Percentiles rank a stretch among this genome's conserved stretches.
Conservation (phyloP, 345 rosid species). For the Melaleuca quinquenervia region DNA sequence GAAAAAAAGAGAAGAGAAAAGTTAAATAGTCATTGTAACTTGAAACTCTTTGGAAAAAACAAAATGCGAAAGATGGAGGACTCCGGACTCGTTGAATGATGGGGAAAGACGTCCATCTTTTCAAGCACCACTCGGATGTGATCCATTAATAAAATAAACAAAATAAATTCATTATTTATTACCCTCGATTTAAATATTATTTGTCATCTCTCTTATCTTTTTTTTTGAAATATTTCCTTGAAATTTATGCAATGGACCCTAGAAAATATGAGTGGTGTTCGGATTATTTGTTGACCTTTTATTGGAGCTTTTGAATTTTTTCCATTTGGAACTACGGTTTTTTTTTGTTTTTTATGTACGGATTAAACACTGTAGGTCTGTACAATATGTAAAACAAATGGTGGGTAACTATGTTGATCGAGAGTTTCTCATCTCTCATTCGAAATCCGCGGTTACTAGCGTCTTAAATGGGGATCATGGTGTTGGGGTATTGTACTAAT, state of each 20-base stretch:
- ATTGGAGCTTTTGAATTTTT: not conserved
- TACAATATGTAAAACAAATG: rapidly evolving
- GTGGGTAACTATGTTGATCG: no score
- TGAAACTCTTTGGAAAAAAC: not conserved
- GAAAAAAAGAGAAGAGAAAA: no score
- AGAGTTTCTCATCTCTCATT: no score
- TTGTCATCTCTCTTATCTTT: not conserved
- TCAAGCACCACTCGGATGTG: not conserved
- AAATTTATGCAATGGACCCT: rapidly evolving
- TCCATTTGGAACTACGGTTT: no score
- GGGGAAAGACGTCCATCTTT: not conserved
- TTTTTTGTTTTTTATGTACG: not conserved
- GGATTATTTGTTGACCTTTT: not conserved
- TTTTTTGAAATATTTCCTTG: not conserved
- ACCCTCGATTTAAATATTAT: not conserved
- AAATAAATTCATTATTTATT: not conserved
- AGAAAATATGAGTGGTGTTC: not conserved
- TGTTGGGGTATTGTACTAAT: no score
- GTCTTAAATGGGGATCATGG: no score
- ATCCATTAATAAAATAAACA: not conserved
- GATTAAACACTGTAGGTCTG: not conserved
- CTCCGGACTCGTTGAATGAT: not conserved
- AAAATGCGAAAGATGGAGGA: not conserved
- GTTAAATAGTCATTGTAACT: constrained; percentile 3
- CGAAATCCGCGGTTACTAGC: no score